phyloP scores from a whole-genome alignment of 768 basidiomycete genomes.

The Fomitopsis serialis region DNA sequence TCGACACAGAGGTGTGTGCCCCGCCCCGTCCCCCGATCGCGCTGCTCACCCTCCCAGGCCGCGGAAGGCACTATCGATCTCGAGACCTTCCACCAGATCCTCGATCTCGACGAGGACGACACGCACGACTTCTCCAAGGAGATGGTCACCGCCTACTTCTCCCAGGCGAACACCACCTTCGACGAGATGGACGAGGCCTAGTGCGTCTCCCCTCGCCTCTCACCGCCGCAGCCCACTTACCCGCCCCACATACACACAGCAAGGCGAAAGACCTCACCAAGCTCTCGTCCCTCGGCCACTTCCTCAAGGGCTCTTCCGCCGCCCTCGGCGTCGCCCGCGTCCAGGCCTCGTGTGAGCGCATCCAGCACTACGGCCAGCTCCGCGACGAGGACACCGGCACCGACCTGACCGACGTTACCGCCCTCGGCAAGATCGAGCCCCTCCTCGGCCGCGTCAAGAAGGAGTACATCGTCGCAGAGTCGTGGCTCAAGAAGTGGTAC shows the following conservation, averaged over 20 bases:
- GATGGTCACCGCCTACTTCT: conserved; percentile 79
- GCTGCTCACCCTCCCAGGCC: conserved; percentile 11
- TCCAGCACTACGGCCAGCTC: conserved; percentile 80
- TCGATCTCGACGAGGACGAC: conserved; percentile 90
- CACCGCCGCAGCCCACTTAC: conserved; percentile 3
- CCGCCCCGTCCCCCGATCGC: neutral
- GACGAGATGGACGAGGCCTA: conserved; percentile 69
- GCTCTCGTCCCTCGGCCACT: conserved; percentile 82
- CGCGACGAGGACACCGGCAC: conserved; percentile 49
- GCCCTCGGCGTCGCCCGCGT: conserved; percentile 84
- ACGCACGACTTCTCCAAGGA: conserved; percentile 66
- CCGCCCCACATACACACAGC: conserved; percentile 31
- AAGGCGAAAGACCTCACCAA: conserved; percentile 49
- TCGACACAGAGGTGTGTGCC: conserved; percentile 7
- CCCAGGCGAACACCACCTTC: conserved; percentile 76
- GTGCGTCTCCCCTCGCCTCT: conserved; percentile 45
- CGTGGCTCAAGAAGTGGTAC: conserved; percentile 56
- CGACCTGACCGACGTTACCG: conserved; percentile 43
- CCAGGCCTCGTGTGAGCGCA: conserved; percentile 80
- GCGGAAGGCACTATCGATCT: conserved; percentile 55
- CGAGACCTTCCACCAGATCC: conserved; percentile 79
- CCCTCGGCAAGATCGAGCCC: conserved; percentile 50
- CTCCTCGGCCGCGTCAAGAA: conserved; percentile 55
- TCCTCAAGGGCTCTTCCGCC: conserved; percentile 95
- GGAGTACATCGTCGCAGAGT: conserved; percentile 67